Base-by-base conservation (phyloP, 1,139 yeast species). In the Candida glucosophila region DNA sequence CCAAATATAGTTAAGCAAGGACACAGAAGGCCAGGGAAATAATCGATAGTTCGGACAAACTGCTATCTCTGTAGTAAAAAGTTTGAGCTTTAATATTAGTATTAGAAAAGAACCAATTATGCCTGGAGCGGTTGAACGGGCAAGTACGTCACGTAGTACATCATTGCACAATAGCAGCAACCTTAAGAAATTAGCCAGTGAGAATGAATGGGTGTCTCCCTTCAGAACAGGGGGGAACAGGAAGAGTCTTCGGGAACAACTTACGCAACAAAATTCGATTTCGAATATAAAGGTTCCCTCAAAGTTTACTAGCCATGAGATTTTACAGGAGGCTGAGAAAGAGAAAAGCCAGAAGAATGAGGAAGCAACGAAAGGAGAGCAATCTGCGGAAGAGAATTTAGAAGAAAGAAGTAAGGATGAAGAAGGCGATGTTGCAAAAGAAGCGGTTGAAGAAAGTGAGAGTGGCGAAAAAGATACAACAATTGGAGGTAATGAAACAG, bases 141-240 rank as follows among this genome's bases (percentile, higher is more conserved):
- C n/a, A n/a, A n/a, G n/a, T n/a, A n/a, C n/a, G n/a, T n/a, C n/a
- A n/a, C n/a, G n/a, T n/a, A n/a, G n/a, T n/a, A n/a, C n/a, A n/a
- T n/a, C n/a, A n/a, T n/a, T n/a, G n/a, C n/a, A n/a, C n/a, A 19
- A 11, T 19, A 10, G 21, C 7, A 39, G 39, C 30, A 49, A 50
- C 34, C 57, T 63, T 43, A 62, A 61, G 43, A 48, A 58, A 40
- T 55, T 60, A 47, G 45, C 67, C 12, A 39, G 55, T 19, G 49
- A 56, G 22, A 48, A 55, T 14, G 44, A 53, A 5, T 70, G 76
- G 76, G 60, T 64, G 8, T 67, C 76, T 5, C 76, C 76, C 5
- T 70, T 70, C 35, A 61, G 77, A 46, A 43, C 48, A 17, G 37
- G 47, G 28, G 31, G 29, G 31, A 31, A 27, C 23, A 40, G 39